Evolutionary conservation across 306 rosid species (phyloP).

Genomic region (Ormosia emarginata): DNA sequence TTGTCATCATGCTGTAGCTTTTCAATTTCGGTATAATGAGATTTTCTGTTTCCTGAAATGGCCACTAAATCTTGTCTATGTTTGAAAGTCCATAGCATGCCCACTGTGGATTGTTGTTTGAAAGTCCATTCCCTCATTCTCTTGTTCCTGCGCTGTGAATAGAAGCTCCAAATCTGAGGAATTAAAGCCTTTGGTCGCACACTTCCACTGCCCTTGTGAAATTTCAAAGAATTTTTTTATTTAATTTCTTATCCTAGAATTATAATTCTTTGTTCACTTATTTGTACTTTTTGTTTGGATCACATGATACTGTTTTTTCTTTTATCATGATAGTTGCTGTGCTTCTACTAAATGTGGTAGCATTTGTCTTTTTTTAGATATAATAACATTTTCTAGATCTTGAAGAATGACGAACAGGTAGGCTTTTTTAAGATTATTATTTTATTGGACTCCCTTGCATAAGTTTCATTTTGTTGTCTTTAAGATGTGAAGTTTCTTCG

Average conservation of each 20-base stretch:
- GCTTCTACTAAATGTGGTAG: not conserved
- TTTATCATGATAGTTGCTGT: not conserved
- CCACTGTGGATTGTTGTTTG: not conserved
- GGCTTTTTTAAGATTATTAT: not conserved
- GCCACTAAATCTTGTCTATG: not conserved
- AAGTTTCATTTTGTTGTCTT: not conserved
- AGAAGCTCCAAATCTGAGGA: not conserved
- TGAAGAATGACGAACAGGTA: slow-evolving; percentile 8
- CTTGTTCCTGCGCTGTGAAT: not conserved
- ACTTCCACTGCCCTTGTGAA: not conserved
- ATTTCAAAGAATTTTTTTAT: not conserved
- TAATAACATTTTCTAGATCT: not conserved
- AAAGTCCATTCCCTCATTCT: not conserved
- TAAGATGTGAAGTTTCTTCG: not conserved
- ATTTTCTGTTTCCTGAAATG: not conserved
- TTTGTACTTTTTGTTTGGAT: not conserved
- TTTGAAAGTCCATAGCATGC: not conserved
- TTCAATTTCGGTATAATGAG: not conserved
- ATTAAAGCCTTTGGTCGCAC: not conserved
- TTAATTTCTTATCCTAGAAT: not conserved
- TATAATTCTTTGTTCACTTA: not conserved
- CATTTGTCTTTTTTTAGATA: not conserved
- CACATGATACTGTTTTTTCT: not conserved
- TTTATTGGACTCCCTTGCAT: not conserved
- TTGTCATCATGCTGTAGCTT: not conserved